A percentile compares a stretch with the other conserved stretches of the same genome.
phyloP scores from a whole-genome alignment of 495 filamentous ascomycete species.

The Lasiosphaeria hispida region DNA sequence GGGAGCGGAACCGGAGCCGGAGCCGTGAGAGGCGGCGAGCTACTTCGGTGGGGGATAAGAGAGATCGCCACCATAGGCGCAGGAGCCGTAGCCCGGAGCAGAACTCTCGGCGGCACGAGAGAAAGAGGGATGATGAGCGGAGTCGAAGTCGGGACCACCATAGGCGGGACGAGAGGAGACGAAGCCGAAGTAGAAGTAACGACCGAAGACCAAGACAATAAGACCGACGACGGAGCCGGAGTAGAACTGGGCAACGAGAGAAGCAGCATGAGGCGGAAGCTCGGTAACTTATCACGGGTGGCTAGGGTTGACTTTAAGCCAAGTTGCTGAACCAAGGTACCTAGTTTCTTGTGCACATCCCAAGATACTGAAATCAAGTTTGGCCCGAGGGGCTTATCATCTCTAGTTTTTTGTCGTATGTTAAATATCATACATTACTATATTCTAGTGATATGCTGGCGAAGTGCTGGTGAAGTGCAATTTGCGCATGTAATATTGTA shows the following conservation, averaged over 20 bases:
- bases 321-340: background rate
- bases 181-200: slow-evolving; percentile 29
- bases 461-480: no score
- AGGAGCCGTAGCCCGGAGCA: slow-evolving; percentile 31
- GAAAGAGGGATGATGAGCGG: slow-evolving; percentile 12
- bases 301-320: background rate
- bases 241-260: background rate
- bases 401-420: no score
- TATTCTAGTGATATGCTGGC: no score
- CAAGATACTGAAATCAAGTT: no score
- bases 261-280: background rate
- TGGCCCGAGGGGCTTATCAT: no score
- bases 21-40: slow-evolving; percentile 35
- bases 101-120: slow-evolving; percentile 11
- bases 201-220: slow-evolving; percentile 6
- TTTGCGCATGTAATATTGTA: no score
- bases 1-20: slow-evolving; percentile 30
- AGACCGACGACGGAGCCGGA: slow-evolving; percentile 22
- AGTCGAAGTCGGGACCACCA: slow-evolving; percentile 17
- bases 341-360: no score
- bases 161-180: slow-evolving; percentile 12
- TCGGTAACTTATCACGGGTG: background rate
- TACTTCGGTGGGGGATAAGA: slow-evolving; percentile 5
- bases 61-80: slow-evolving; percentile 16
- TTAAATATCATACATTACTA: no score